A percentile compares a stretch with the other conserved stretches of the same genome.
Conservation (phyloP, 2,329 filamentous ascomycete genomes). For the Escovopsis sp. region DNA sequence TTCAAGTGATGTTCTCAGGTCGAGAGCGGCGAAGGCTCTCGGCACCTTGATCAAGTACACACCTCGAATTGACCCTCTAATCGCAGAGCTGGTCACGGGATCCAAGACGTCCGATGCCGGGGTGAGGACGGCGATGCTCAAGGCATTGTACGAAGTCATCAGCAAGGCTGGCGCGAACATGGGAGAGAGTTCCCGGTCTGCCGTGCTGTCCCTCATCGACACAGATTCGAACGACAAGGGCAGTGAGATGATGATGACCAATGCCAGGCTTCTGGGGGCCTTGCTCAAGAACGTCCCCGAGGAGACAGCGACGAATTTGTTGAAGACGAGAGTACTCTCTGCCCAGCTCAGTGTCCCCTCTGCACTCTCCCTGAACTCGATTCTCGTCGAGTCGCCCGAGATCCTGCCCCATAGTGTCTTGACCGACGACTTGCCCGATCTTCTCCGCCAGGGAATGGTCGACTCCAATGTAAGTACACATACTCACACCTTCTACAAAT, state of each 20-base stretch:
- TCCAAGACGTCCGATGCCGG: constrained; percentile 75
- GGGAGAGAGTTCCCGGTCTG: constrained; percentile 73
- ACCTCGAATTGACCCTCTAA: constrained; percentile 85
- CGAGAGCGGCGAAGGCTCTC: constrained; percentile 79
- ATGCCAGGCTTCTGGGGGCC: constrained; percentile 77
- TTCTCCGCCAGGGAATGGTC: constrained; percentile 65
- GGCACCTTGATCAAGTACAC: constrained; percentile 93
- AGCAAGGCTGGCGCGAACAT: constrained; percentile 90
- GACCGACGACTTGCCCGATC: constrained; percentile 57
- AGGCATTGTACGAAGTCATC: constrained; percentile 89
- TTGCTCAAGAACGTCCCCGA: constrained; percentile 72
- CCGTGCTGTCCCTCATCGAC: constrained; percentile 83
- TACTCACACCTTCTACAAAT: background rate
- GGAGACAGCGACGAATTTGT: constrained; percentile 44
- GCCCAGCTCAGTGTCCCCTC: constrained; percentile 63
- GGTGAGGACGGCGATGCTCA: constrained; percentile 90
- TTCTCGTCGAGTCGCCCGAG: constrained; percentile 65
- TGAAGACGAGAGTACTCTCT: constrained; percentile 65
- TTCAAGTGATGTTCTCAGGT: constrained; percentile 74
- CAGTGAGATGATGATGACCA: constrained; percentile 69
- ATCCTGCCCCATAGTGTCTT: constrained; percentile 50
- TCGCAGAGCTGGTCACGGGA: constrained; percentile 83
- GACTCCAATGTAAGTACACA: constrained; percentile 53
- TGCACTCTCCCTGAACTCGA: constrained; percentile 73
- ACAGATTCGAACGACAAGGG: constrained; percentile 63